phyloP scores from a whole-genome alignment of 2,329 filamentous ascomycete species.

The Bipolaris zeicola region DNA sequence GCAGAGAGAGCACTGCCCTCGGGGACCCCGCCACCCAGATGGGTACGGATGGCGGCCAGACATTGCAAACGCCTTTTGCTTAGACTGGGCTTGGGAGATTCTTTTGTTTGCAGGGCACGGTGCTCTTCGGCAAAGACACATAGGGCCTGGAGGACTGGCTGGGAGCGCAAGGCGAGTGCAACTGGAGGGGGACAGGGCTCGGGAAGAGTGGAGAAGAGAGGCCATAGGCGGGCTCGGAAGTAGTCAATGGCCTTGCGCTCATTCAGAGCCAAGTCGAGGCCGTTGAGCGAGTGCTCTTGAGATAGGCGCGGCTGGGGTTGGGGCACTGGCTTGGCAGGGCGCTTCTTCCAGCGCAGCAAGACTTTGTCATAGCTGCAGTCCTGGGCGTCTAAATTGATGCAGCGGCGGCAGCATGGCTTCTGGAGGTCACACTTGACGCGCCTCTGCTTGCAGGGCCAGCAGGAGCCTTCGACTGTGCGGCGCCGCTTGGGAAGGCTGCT shows the following conservation, averaged over 20 bases:
- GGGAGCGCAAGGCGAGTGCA: constrained; percentile 16
- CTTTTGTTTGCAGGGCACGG: constrained; percentile 15
- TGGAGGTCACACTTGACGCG: constrained; percentile 13
- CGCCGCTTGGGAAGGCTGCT: constrained; percentile 14
- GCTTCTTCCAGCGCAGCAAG: constrained; percentile 15
- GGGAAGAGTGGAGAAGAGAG: constrained; percentile 16
- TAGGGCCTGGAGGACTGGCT: constrained; percentile 18
- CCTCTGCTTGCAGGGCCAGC: constrained; percentile 17
- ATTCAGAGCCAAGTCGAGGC: constrained; percentile 10
- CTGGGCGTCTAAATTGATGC: constrained; percentile 5
- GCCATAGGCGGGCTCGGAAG: constrained; percentile 21
- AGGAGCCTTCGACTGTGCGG: constrained; percentile 17
- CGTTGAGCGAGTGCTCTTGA: constrained; percentile 3
- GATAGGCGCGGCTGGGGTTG: constrained; percentile 4
- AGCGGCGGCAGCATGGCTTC: constrained; percentile 13
- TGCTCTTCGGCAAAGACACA: constrained; percentile 21
- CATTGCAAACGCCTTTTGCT: constrained; percentile 12
- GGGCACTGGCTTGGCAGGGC: constrained; percentile 13
- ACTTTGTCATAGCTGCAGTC: constrained; percentile 15
- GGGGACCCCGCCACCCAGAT: constrained; percentile 8
- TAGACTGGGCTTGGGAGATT: constrained; percentile 8
- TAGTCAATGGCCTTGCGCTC: constrained; percentile 22
- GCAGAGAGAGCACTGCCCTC: constrained; percentile 12
- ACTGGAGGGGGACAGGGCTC: constrained; percentile 17
- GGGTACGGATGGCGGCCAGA: constrained; percentile 14